Evolutionary conservation across 805 yeast species (phyloP), one percentile per base, ranked within the genome.

Genomic region (Yamadazyma phyllophila): DNA sequence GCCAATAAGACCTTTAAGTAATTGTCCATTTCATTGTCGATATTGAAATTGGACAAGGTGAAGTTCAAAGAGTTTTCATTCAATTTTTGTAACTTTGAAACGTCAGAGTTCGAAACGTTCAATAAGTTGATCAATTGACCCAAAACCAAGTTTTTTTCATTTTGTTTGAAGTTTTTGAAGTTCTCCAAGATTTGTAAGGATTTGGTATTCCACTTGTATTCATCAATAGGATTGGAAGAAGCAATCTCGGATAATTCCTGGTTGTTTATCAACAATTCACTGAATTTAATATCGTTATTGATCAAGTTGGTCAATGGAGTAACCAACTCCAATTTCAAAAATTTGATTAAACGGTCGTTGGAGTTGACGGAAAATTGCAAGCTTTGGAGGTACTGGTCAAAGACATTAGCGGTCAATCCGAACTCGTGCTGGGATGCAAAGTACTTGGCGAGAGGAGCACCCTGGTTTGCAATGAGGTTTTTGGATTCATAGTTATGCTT

Each of bases 151-250:
- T 72, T 63, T 80, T 73, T 66, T 88, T 81, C 63, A 69, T 68
- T 57, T 32, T 69, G 74, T 61, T 89, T 96, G 54, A 84, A 81
- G 50, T 73, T 74, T 59, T 88, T 94, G 60, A 89, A 84, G 52
- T 80, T 80, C 54, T 83, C 83, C 59, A 87, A 85, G 36, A 85
- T 80, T 45, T 76, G 80, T 2, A 96, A 92, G 2, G 94, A 92
- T 60, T 83, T 82, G 44, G 78, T 69, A 50, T 82, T 83, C 96
- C 96, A 89, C 55, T 79, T 77, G 30, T 71, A 71, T 43, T 77
- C 81, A 27, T 80, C 75, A 39, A 65, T 56, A 16, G 52, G 41
- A 20, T 45, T 41, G 11, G 43, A 39, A 2, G 41, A 26, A 2
- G 54, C 42, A 44, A 71, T 41, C 67, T 77, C 65, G 57, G 66